A percentile compares a stretch with the other conserved stretches of the same genome.
Evolutionary conservation across 192 early-diverging fungal species (phyloP).

Genomic region (Paraglomus occultum): DNA sequence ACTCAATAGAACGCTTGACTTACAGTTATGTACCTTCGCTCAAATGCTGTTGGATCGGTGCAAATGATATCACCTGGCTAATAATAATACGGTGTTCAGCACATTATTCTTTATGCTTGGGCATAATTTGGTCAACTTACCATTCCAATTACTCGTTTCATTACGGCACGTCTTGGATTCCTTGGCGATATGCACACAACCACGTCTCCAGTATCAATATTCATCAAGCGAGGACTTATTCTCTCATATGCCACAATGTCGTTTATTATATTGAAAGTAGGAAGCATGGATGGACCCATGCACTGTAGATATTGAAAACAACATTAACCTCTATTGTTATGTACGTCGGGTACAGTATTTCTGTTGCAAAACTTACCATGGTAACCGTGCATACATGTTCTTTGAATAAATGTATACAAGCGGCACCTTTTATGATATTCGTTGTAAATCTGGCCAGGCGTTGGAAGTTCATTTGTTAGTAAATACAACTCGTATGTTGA

Average conservation of each 20-base stretch:
- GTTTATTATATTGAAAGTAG: slow-evolving; percentile 80
- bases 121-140: slow-evolving; percentile 31
- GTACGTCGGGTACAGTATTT: too few species aligned
- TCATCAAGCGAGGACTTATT: slow-evolving; percentile 54
- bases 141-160: slow-evolving; percentile 83
- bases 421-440: too few species aligned
- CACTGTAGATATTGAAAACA: slow-evolving; percentile 40
- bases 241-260: slow-evolving; percentile 76
- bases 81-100: not conserved
- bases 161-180: slow-evolving; percentile 62
- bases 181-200: slow-evolving; percentile 74
- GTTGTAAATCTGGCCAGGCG: too few species aligned
- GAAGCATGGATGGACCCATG: slow-evolving; percentile 89
- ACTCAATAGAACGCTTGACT: slow-evolving; percentile 8
- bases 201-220: slow-evolving; percentile 70
- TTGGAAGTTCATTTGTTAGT: too few species aligned
- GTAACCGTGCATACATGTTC: too few species aligned
- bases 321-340: not conserved
- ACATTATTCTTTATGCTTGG: not conserved
- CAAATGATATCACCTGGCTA: slow-evolving; percentile 80
- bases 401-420: too few species aligned
- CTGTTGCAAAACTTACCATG: too few species aligned
- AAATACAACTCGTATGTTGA: too few species aligned
- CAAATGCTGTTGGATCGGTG: slow-evolving; percentile 66
- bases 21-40: slow-evolving; percentile 61